Conservation (phyloP, 164 flowering plant genomes). For the Chimonanthus praecox region DNA sequence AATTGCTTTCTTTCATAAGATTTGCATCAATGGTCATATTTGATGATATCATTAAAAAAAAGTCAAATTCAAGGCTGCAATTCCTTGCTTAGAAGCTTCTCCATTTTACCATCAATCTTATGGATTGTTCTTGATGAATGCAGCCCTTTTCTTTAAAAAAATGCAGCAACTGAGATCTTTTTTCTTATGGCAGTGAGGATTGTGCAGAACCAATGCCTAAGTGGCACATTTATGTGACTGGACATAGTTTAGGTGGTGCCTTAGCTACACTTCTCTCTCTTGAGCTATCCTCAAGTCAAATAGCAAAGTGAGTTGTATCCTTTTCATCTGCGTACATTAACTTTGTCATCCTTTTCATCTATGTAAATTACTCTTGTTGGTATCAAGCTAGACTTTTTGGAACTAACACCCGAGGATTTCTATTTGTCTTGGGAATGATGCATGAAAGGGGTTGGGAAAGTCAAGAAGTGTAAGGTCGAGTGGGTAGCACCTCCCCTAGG, state of each 20-base stretch:
- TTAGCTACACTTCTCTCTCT: slow-evolving; percentile 91
- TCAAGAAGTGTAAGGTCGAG: too few relatives aligned
- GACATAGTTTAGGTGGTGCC: slow-evolving; percentile 98
- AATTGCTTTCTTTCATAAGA: background rate
- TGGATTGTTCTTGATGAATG: background rate
- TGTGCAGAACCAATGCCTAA: slow-evolving; percentile 28
- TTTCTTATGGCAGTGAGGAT: slow-evolving; percentile 49
- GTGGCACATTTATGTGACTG: slow-evolving; percentile 93
- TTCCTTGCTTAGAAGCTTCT: background rate
- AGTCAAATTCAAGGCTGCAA: too few relatives aligned
- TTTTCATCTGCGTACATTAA: background rate
- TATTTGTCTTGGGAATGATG: too few relatives aligned
- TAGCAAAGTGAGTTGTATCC: slow-evolving; percentile 66
- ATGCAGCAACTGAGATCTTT: background rate
- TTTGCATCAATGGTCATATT: background rate
- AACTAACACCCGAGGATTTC: too few relatives aligned
- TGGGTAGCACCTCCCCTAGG: too few relatives aligned
- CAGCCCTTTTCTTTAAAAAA: background rate
- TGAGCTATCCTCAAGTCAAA: slow-evolving; percentile 83
- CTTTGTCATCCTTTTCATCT: too few relatives aligned
- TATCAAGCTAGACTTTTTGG: too few relatives aligned
- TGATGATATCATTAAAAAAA: background rate
- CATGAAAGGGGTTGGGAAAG: too few relatives aligned
- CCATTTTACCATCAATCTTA: background rate
- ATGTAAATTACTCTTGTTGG: too few relatives aligned